These are phyloP conservation scores for Candida anutae DNA, from an alignment of 1,139 yeast genomes.

Conservation along the genomic window DNA sequence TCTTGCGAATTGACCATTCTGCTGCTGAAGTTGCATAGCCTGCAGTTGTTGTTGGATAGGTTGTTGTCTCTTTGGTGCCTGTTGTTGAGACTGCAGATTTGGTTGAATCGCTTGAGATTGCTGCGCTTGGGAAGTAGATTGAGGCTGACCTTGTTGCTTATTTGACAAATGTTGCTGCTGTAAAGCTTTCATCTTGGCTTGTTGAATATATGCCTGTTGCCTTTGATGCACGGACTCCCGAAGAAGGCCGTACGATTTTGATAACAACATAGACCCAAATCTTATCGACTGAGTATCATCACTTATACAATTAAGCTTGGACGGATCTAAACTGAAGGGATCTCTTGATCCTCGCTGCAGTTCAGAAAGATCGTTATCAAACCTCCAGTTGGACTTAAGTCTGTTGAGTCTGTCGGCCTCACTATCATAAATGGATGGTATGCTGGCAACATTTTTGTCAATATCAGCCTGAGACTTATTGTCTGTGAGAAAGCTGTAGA, in stretches of 20 bases:
- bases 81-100: slow-evolving; percentile 2
- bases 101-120: too few relatives aligned
- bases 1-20: not conserved
- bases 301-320: slow-evolving; percentile 69
- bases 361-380: slow-evolving; percentile 56
- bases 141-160: slow-evolving; percentile 37
- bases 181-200: slow-evolving; percentile 40
- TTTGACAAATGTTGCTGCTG: slow-evolving; percentile 30
- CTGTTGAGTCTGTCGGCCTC: slow-evolving; percentile 46
- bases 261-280: slow-evolving; percentile 83
- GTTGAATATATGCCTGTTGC: slow-evolving; percentile 34
- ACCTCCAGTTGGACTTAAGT: slow-evolving; percentile 65
- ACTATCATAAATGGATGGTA: slow-evolving; percentile 48
- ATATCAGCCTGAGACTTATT: slow-evolving; percentile 10
- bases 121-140: slow-evolving; percentile 37
- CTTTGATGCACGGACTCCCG: slow-evolving; percentile 44
- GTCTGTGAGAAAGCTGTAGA: slow-evolving; percentile 16
- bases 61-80: slow-evolving; percentile 1
- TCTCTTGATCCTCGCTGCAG: slow-evolving; percentile 39
- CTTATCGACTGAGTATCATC: slow-evolving; percentile 85
- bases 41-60: slow-evolving; percentile 2
- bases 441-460: slow-evolving; percentile 1
- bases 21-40: slow-evolving; percentile 22
- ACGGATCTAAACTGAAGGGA: slow-evolving; percentile 60
- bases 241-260: slow-evolving; percentile 74